A percentile compares a stretch with the other conserved stretches of the same genome.
Evolutionary conservation across 768 basidiomycete species (phyloP).

Genomic region (Leccinum longicurvipes): DNA sequence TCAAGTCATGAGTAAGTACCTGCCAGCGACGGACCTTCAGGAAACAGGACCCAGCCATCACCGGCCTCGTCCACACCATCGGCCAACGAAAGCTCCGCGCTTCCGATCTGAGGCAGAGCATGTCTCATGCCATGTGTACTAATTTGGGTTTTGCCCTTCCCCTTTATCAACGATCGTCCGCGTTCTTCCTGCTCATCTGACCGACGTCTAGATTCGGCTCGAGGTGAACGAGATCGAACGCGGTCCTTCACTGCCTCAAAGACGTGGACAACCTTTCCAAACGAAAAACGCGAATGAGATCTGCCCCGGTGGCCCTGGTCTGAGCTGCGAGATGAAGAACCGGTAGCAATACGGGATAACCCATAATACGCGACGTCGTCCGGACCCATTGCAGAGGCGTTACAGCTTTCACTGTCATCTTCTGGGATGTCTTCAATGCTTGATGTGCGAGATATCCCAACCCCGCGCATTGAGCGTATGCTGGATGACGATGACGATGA

Average conservation of each 20-base stretch:
- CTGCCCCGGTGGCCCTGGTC: slow-evolving; percentile 31
- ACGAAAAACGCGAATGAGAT: slow-evolving; percentile 47
- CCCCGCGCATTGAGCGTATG: slow-evolving; percentile 2
- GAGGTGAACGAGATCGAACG: slow-evolving; percentile 48
- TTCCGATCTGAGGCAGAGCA: slow-evolving; percentile 24
- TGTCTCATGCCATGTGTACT: not conserved
- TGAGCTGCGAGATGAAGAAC: slow-evolving; percentile 14
- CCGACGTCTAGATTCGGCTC: slow-evolving; percentile 4
- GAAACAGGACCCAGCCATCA: slow-evolving; percentile 82
- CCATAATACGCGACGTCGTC: slow-evolving; percentile 13
- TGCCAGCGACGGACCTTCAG: slow-evolving; percentile 55
- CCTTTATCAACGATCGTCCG: slow-evolving; percentile 30
- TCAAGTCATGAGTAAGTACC: not conserved
- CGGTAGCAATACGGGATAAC: slow-evolving; percentile 10
- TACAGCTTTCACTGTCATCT: slow-evolving; percentile 20
- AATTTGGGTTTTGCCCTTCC: slow-evolving; percentile 28
- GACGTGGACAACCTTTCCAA: slow-evolving; percentile 49
- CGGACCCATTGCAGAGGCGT: slow-evolving; percentile 4
- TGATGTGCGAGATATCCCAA: slow-evolving; percentile 35
- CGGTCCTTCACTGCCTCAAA: slow-evolving; percentile 43
- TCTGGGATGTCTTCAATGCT: slow-evolving; percentile 43
- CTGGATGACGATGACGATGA: slow-evolving; percentile 16
- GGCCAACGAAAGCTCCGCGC: slow-evolving; percentile 28
- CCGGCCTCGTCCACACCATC: slow-evolving; percentile 32
- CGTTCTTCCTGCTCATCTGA: slow-evolving; percentile 14